Base-by-base conservation (phyloP, 2,329 filamentous ascomycete species). In the Exophiala mesophila region DNA sequence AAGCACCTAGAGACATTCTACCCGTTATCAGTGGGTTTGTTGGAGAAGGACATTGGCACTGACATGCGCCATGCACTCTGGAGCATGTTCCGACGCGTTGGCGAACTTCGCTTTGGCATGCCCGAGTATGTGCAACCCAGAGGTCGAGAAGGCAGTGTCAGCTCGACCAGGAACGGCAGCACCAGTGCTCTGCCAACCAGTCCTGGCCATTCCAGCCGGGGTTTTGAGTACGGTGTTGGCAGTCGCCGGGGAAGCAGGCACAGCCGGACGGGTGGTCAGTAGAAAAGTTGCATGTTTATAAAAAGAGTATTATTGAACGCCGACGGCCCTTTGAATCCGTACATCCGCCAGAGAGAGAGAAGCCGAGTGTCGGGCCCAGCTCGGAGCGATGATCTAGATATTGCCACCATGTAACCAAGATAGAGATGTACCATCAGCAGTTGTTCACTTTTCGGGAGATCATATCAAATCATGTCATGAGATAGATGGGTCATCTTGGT, bases 1-100 rank as follows among this genome's bases (percentile, higher is more conserved):
- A 80, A 82, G 44, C 82, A 97, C 56, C 76, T 95, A 5, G 72
- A 78, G 33, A 80, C 80, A 3, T 97, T 98, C 63, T 95, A 95
- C 59, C 88, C 89, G 2, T 70, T 96, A 12, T 78, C 82, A 3
- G 80, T 97, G 0, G 88, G 94, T 39, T 69, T 98, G 12, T 71
- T 98, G 41, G 78, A 76, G 49, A 85, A 87, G 47, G 90, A 97
- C 53, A 74, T 96, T 54, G 86, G 81, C 8, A 62, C 74, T 2
- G 92, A 98, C 52, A 72, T 97, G 21, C 79, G 94, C 47, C 66
- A 78, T 7, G 84, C 86, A 1, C 72, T 98, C 30, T 81, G 95
- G 49, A 76, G 79, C 1, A 74, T 97, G 17, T 72, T 96, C 49
- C 75, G 83, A 54, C 75, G 89, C 26, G 83, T 97, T 1, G 94